Percentiles rank a stretch among this genome's conserved stretches.
These are phyloP conservation scores for Exserohilum turcica DNA, from an alignment of 2,329 filamentous ascomycete genomes.

Conservation along the genomic window DNA sequence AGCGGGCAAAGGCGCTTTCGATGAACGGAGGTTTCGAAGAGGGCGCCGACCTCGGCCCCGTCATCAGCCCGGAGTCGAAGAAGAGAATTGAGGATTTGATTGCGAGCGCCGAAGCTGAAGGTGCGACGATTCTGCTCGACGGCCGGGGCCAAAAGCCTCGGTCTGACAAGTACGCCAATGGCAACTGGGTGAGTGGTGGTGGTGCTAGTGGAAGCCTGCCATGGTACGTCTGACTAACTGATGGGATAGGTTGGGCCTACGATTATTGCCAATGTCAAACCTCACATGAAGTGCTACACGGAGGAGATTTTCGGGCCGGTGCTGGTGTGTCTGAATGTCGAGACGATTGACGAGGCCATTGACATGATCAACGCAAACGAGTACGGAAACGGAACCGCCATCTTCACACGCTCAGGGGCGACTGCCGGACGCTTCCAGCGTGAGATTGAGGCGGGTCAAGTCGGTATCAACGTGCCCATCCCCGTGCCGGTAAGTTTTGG, in stretches of 20 bases:
- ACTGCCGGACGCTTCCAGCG: conserved; percentile 79
- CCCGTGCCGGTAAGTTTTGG: conserved; percentile 56
- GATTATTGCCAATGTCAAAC: conserved; percentile 79
- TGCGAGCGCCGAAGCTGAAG: conserved; percentile 76
- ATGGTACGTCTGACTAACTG: conserved; percentile 29
- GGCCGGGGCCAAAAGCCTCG: conserved; percentile 75
- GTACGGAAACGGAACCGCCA: conserved; percentile 84
- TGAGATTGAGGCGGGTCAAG: conserved; percentile 82
- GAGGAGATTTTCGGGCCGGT: conserved; percentile 89
- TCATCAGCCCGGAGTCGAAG: conserved; percentile 80
- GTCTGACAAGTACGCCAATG: conserved; percentile 76
- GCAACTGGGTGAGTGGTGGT: conserved; percentile 68
- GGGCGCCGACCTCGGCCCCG: conserved; percentile 78
- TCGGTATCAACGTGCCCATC: conserved; percentile 84
- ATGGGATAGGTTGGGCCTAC: conserved; percentile 74
- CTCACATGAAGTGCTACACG: conserved; percentile 80
- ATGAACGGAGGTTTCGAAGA: conserved; percentile 83
- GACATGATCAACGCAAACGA: conserved; percentile 83
- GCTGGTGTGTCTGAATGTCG: conserved; percentile 77
- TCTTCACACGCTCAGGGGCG: conserved; percentile 79
- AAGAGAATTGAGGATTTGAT: conserved; percentile 78
- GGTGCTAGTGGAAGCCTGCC: neutral
- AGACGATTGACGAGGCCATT: conserved; percentile 79
- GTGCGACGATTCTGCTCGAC: conserved; percentile 81
- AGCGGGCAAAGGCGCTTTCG: conserved; percentile 72